These are phyloP conservation scores for Blakeslea trispora DNA, from an alignment of 371 early-diverging fungal genomes.

Conservation along the genomic window DNA sequence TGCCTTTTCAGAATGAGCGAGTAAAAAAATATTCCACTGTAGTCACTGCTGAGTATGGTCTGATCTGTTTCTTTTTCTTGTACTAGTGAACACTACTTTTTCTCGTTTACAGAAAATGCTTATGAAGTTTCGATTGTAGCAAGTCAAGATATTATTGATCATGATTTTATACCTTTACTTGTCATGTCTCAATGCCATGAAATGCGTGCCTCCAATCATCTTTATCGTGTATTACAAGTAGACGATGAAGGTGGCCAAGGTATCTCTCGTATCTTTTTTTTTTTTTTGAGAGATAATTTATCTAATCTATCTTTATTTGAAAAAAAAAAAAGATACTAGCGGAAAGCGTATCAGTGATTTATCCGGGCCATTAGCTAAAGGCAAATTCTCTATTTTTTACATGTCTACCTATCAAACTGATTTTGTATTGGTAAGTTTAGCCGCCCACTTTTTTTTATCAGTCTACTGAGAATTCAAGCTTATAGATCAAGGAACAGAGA, in stretches of 20 bases:
- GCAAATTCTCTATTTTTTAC: conserved; percentile 68
- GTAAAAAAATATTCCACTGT: conserved; percentile 24
- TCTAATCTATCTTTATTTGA: background rate
- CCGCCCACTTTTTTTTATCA: too few species aligned
- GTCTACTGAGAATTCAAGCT: conserved; percentile 2
- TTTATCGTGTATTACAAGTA: conserved; percentile 71
- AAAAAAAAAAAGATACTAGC: conserved; percentile 59
- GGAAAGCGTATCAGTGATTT: conserved; percentile 75
- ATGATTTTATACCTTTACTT: conserved; percentile 52
- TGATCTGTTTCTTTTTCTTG: background rate
- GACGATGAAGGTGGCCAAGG: conserved; percentile 72
- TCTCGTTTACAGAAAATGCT: conserved; percentile 75
- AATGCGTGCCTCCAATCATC: conserved; percentile 53
- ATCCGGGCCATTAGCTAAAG: conserved; percentile 67
- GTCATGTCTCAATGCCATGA: conserved; percentile 37
- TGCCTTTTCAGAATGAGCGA: conserved; percentile 54
- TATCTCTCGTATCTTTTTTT: conserved; percentile 20
- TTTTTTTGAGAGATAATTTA: background rate
- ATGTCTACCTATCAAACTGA: conserved; percentile 79
- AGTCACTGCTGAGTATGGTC: conserved; percentile 3
- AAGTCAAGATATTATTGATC: conserved; percentile 54
- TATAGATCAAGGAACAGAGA: conserved; percentile 65
- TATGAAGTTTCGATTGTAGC: conserved; percentile 74
- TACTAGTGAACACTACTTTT: conserved; percentile 66
- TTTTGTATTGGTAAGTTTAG: conserved; percentile 67